Evolutionary conservation across 2,329 filamentous ascomycete genomes (phyloP).

Genomic region (Calonectria pauciramosa): DNA sequence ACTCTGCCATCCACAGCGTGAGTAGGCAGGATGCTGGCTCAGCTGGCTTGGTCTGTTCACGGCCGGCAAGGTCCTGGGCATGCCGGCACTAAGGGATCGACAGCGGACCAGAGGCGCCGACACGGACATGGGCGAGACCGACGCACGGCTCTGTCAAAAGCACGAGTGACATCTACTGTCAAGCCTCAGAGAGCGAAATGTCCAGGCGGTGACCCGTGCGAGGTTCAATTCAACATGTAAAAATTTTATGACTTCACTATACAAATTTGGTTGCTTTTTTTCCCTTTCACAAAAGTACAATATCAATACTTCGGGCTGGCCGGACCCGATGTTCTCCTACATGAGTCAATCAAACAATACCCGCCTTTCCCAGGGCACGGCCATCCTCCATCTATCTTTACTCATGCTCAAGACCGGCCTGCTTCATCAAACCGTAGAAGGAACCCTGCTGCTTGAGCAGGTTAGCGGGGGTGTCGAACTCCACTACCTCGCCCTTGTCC

Average conservation of each 20-base stretch:
- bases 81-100: not conserved
- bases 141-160: constrained; percentile 3
- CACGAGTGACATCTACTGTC: not conserved
- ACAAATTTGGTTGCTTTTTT: constrained; percentile 22
- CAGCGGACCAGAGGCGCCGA: not conserved
- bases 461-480: constrained; percentile 89
- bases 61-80: not conserved
- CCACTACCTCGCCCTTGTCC: constrained; percentile 88
- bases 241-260: constrained; percentile 11
- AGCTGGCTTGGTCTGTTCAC: not conserved
- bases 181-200: not conserved
- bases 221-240: not conserved
- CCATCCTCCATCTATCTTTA: constrained; percentile 30
- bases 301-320: not conserved
- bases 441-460: constrained; percentile 81
- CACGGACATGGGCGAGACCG: not conserved
- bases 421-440: constrained; percentile 92
- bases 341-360: constrained; percentile 8
- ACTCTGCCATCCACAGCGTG: not conserved
- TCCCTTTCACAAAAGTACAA: not conserved
- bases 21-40: not conserved
- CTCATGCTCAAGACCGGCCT: constrained; percentile 80
- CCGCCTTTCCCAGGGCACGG: constrained; percentile 10
- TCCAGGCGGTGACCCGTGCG: not conserved
- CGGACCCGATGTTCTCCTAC: not conserved